A percentile compares a stretch with the other conserved stretches of the same genome.
These are phyloP conservation scores for Cunninghamia lanceolata DNA, from an alignment of 75 land plant genomes.

Conservation along the genomic window DNA sequence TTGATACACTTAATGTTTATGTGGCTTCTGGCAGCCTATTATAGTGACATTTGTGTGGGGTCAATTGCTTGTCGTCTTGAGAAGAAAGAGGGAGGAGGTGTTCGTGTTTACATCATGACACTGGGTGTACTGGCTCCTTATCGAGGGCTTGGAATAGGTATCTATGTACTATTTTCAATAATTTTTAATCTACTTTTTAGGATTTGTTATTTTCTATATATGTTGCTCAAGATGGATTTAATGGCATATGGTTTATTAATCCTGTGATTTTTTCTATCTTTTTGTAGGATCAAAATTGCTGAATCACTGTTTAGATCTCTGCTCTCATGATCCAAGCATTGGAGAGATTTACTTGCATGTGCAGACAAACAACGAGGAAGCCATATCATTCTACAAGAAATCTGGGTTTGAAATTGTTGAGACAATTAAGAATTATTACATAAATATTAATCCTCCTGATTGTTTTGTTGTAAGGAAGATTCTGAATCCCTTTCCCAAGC, in stretches of 20 bases:
- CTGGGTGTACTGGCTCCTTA: slow-evolving; percentile 96
- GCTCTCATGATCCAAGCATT: slow-evolving; percentile 58
- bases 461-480: slow-evolving; percentile 74
- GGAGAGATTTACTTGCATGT: slow-evolving; percentile 91
- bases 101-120: slow-evolving; percentile 94
- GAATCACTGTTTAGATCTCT: slow-evolving; percentile 75
- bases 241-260: neutral
- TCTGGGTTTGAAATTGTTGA: slow-evolving; percentile 91
- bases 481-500: slow-evolving; percentile 22
- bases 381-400: slow-evolving; percentile 85
- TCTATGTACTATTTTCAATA: slow-evolving; percentile 4
- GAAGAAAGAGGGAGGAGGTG: slow-evolving; percentile 74
- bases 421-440: slow-evolving; percentile 88
- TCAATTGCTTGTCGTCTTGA: slow-evolving; percentile 97
- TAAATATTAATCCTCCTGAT: slow-evolving; percentile 88
- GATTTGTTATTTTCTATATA: neutral
- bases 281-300: slow-evolving; percentile 78
- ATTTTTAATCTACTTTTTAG: neutral
- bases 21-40: slow-evolving; percentile 68
- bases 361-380: slow-evolving; percentile 94
- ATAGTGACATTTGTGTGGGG: slow-evolving; percentile 94
- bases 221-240: neutral
- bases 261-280: slow-evolving; percentile 5
- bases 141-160: slow-evolving; percentile 91
- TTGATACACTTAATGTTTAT: neutral